Base-by-base conservation (phyloP, 495 filamentous ascomycete species). In the Sordaria brevicollis region DNA sequence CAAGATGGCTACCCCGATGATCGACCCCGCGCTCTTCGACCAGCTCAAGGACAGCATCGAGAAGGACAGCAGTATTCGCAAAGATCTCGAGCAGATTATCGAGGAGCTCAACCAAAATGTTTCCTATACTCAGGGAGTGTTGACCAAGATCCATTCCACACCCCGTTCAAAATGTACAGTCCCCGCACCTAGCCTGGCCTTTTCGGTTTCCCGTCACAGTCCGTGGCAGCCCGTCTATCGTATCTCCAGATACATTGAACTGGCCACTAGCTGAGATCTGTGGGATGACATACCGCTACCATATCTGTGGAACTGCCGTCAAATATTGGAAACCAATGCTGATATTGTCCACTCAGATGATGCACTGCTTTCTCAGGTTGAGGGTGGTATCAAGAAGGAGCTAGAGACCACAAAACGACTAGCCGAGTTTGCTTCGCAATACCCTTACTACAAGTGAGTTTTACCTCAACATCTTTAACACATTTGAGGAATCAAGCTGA, bases 61-160 rank as follows among this genome's bases (percentile, higher is more conserved):
- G 75, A 90, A 94, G 76, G 95, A 99, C 79, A 83, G 86, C 19
- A 82, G 84, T 49, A 86, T 95, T 65, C 89, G 92, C 73, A 94
- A 97, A 83, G 89, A 92, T 76, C 85, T 99, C 35, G 86, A 90
- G 66, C 89, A 93, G 31, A 90, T 96, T 70, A 84, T 94, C 66
- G 89, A 93, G 75, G 85, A 84, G 29, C 86, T 97, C 13, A 92
- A 94, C 67, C 80, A 81, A 67, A 70, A 80, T 80, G 86, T 85
- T 31, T 86, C 92, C 71, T 87, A 85, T 69, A 90, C 91, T 8
- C 89, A 90, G 76, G 92, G 94, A 70, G 86, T 91, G 65, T 87
- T 97, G 62, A 93, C 94, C n/a, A 81, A 91, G 73, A 91, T 93
- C 37, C 95, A 99, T 79, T 95, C 93, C 5, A 96, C 93, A 0